A percentile compares a stretch with the other conserved stretches of the same genome.
These are phyloP conservation scores for Phaeophleospora eucalypticola DNA, from an alignment of 2,329 filamentous ascomycete species.

Conservation along the genomic window DNA sequence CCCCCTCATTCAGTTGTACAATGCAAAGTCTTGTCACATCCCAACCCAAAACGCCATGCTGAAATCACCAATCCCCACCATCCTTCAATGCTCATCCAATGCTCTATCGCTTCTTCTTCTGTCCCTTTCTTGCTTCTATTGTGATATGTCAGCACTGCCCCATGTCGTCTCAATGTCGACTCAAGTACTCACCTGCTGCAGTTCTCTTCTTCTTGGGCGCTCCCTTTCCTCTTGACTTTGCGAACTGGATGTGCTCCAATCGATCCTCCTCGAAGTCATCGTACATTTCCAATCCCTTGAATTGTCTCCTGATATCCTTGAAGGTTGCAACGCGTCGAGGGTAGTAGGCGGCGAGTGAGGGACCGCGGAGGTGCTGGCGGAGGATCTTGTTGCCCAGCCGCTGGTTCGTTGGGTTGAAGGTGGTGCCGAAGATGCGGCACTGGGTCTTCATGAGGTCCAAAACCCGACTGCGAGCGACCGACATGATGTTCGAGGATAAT, in stretches of 20 bases:
- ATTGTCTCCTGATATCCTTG: constrained; percentile 67
- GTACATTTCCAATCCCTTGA: constrained; percentile 64
- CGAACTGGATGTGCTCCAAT: constrained; percentile 61
- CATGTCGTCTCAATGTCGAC: constrained; percentile 2
- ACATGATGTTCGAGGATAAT: constrained; percentile 37
- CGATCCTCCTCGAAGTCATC: constrained; percentile 77
- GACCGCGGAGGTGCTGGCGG: constrained; percentile 81
- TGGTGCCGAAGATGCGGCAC: constrained; percentile 87
- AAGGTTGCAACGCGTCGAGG: constrained; percentile 70
- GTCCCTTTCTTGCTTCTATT: constrained; percentile 25
- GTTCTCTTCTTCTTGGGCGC: constrained; percentile 84
- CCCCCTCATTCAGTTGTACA: neutral
- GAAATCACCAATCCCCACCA: neutral
- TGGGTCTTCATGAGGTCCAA: constrained; percentile 81
- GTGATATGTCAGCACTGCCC: constrained; percentile 15
- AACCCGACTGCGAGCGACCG: constrained; percentile 51
- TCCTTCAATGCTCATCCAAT: neutral
- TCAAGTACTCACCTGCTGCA: constrained; percentile 39
- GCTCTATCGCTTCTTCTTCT: constrained; percentile 38
- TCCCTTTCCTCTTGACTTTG: constrained; percentile 76
- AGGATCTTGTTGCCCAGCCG: constrained; percentile 90
- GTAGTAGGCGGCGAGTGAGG: constrained; percentile 80
- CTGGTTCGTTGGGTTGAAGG: constrained; percentile 77
- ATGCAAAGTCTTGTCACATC: neutral
- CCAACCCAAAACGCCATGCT: neutral